Evolutionary conservation across 2,329 filamentous ascomycete species (phyloP).

Genomic region (Aspergillus awamori): DNA sequence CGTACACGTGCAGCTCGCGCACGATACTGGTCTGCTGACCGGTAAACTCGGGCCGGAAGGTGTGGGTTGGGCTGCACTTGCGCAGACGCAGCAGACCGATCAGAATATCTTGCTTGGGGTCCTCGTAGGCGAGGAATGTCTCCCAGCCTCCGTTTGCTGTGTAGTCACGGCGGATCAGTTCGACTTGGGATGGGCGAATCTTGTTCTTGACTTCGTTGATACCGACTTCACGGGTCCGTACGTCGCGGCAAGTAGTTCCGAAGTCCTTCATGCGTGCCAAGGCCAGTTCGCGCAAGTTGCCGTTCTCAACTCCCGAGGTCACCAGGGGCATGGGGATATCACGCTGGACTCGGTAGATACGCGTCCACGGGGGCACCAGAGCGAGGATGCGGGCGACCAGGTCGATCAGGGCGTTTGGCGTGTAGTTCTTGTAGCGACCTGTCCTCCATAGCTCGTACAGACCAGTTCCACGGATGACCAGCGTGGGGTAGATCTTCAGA

Average conservation of each 20-base stretch:
- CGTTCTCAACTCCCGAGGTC: slow-evolving; percentile 97
- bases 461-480: slow-evolving; percentile 94
- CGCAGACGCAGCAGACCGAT: slow-evolving; percentile 86
- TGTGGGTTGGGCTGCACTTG: slow-evolving; percentile 89
- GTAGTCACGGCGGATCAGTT: slow-evolving; percentile 92
- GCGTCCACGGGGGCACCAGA: slow-evolving; percentile 93
- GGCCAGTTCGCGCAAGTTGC: slow-evolving; percentile 89
- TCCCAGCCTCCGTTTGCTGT: slow-evolving; percentile 96
- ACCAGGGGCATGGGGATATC: slow-evolving; percentile 99
- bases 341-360: slow-evolving; percentile 96
- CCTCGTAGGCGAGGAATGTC: slow-evolving; percentile 96
- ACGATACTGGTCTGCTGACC: slow-evolving; percentile 90
- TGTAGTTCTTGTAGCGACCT: slow-evolving; percentile 97
- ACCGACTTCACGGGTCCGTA: slow-evolving; percentile 92
- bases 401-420: slow-evolving; percentile 93
- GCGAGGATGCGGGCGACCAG: slow-evolving; percentile 95
- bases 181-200: slow-evolving; percentile 92
- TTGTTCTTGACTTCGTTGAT: slow-evolving; percentile 99
- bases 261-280: slow-evolving; percentile 99
- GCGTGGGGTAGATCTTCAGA: slow-evolving; percentile 95
- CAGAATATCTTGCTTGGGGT: slow-evolving; percentile 96
- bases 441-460: slow-evolving; percentile 98
- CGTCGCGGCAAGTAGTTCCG: slow-evolving; percentile 93
- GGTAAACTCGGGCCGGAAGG: slow-evolving; percentile 83
- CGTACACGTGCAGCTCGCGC: slow-evolving; percentile 93